Conservation (phyloP, 2,329 filamentous ascomycete species). For the Stachybotrys chartarum region DNA sequence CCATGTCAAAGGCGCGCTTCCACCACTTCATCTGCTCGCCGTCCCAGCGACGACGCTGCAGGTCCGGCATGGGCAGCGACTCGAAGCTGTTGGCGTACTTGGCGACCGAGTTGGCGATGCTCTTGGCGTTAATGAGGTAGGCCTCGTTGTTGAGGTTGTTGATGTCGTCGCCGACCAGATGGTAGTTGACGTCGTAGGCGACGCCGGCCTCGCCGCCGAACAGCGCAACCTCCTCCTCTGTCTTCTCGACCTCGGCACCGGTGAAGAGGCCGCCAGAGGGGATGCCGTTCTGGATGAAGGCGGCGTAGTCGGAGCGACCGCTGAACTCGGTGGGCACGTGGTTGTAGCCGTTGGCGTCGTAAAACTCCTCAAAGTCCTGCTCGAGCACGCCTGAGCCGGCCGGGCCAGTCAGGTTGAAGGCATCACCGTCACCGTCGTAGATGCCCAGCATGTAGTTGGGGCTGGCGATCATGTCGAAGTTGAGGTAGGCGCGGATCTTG, state of each 20-base stretch:
- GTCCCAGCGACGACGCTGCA: slow-evolving; percentile 18
- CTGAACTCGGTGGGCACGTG: slow-evolving; percentile 57
- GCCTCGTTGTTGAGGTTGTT: slow-evolving; percentile 32
- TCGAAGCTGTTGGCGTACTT: slow-evolving; percentile 32
- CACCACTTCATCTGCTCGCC: slow-evolving; percentile 11
- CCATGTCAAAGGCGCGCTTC: slow-evolving; percentile 15
- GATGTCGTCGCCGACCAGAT: slow-evolving; percentile 35
- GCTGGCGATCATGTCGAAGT: slow-evolving; percentile 49
- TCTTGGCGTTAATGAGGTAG: slow-evolving; percentile 36
- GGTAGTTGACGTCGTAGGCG: slow-evolving; percentile 38
- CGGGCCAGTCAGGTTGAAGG: slow-evolving; percentile 47
- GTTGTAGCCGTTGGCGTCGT: slow-evolving; percentile 33
- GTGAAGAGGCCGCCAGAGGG: slow-evolving; percentile 64
- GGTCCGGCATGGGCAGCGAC: slow-evolving; percentile 19
- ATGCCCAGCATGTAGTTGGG: slow-evolving; percentile 46
- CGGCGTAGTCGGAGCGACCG: slow-evolving; percentile 60
- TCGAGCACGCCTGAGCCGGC: slow-evolving; percentile 54
- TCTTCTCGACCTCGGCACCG: slow-evolving; percentile 59
- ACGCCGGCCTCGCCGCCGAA: slow-evolving; percentile 56
- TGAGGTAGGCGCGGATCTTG: slow-evolving; percentile 47
- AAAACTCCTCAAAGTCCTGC: slow-evolving; percentile 51
- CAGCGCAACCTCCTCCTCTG: slow-evolving; percentile 45
- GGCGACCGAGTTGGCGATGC: slow-evolving; percentile 32
- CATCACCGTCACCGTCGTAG: slow-evolving; percentile 54
- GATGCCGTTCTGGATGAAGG: slow-evolving; percentile 59